Evolutionary conservation across 1,284 basidiomycete genomes (phyloP), one percentile per base, ranked within the genome.

Genomic region (Cerioporus squamosus): DNA sequence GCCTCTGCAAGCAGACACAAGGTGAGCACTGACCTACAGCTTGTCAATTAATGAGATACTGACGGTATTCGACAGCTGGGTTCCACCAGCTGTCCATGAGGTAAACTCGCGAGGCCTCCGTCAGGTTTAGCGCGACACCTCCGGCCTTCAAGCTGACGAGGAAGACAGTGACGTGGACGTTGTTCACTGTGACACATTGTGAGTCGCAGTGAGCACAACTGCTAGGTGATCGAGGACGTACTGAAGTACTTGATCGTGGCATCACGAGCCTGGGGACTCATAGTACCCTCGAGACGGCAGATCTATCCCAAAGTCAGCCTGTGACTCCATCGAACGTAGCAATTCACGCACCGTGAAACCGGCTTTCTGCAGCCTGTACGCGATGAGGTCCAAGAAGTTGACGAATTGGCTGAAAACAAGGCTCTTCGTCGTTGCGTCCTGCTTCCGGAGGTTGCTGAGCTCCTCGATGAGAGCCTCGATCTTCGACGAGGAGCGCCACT

Each of bases 381-480:
- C 95, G 68, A 98, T 95, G 56, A 99, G 78, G 72, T 98, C 87
- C 63, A 94, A 77, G 75, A 94, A 93, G 74, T 91, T 94, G 54
- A 95, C 93, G 72, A 96, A 96, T 74, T 97, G 95, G 62, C 90
- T 93, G 72, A 97, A 99, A 26, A 99, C 97, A 51, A 99, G 85
- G 71, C 93, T 95, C 79, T 99, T 99, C 59, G 95, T 95, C 10
- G 95, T 97, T 44, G 90, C 84, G 73, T 98, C 94, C 70, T 96
- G 86, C 60, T 82, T 76, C 23, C 95, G 82, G 44, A 97, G 81
- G 72, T 92, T 93, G 70, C 84, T 89, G 51, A 99, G 78, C 76
- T 99, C 97, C 74, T 99, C 97, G 2, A 99, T 82, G 1, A 99
- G 81, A 2, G 97, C 97, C 72, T 99, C 97, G 52, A 99, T 95